Evolutionary conservation across 140 eudicot genomes (phyloP), one percentile per base, ranked within the genome.

Genomic region (Stevia rebaudiana): DNA sequence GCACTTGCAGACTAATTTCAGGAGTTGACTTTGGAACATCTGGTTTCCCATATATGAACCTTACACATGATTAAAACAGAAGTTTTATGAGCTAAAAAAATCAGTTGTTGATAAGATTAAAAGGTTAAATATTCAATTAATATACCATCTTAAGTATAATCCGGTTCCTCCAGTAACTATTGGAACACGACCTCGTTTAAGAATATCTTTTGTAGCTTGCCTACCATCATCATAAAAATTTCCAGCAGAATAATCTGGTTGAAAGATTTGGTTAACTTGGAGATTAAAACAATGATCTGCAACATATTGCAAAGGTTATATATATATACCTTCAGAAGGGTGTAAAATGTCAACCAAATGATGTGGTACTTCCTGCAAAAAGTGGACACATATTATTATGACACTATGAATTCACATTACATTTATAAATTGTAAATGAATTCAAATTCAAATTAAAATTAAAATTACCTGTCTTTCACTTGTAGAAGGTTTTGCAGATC

Each of bases 41-140:
- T 70, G 98, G 98, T 81, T 87, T 92, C 71, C 98, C 98, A 67
- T 91, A 91, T 61, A 85, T 77, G 56, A 80, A 91, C 98, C 98
- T 91, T 56, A 44, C 11, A 66, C 18, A 65, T 13, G 44, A 60
- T 39, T 50, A 74, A 61, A 22, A 4, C 39, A 72, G 0, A 43
- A 11, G 0, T 51, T 24, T 31, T 46, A 57, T 63, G 15, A 47
- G 39, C 48, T 19, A 37, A 7, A 63, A n/a, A 57, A 57, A 9
- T 28, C 50, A 22, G 51, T 8, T 16, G 4, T 40, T 47, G 25
- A 51, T 16, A 41, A 7, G 60, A 43, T 8, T 47, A 31, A 64
- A 42, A 66, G 31, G 64, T 52, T 22, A 1, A 67, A 23, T 28
- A 16, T 21, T 21, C 47, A 48, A 36, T 9, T 39, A 39, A 61